Evolutionary conservation across 345 rosid species (phyloP).

Genomic region (Aquilaria malaccensis): DNA sequence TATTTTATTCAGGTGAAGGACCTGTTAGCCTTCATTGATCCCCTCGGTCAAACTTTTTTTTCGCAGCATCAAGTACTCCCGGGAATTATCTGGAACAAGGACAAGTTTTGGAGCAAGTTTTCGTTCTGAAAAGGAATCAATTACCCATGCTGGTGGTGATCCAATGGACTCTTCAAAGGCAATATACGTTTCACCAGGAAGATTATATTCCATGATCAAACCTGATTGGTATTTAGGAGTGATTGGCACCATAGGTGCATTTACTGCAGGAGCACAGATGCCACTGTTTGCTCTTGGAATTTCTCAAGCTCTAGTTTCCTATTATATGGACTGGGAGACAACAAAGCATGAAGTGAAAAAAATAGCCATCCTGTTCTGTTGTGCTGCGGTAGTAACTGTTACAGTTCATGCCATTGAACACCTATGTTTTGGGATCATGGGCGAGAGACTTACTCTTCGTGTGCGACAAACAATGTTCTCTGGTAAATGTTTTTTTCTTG

Average conservation of each 20-base stretch:
- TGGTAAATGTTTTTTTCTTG: constrained; percentile 26
- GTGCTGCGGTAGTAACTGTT: constrained; percentile 57
- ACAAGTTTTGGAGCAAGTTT: constrained; percentile 68
- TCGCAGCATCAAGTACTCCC: constrained; percentile 47
- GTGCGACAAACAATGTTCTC: constrained; percentile 81
- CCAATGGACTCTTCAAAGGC: constrained; percentile 30
- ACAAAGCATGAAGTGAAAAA: constrained; percentile 65
- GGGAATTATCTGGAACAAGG: constrained; percentile 60
- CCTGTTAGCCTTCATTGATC: neutral
- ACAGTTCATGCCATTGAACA: constrained; percentile 64
- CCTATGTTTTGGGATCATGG: constrained; percentile 78
- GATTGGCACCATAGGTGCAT: constrained; percentile 59
- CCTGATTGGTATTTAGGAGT: constrained; percentile 91
- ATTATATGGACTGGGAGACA: constrained; percentile 74
- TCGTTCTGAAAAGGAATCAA: constrained; percentile 75
- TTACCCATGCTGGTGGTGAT: constrained; percentile 35
- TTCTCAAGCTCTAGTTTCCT: constrained; percentile 83
- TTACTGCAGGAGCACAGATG: constrained; percentile 86
- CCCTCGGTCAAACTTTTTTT: neutral
- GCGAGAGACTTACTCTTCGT: constrained; percentile 88
- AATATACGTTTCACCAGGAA: constrained; percentile 39
- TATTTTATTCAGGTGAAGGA: constrained; percentile 5
- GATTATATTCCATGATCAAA: constrained; percentile 68
- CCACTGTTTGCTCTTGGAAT: constrained; percentile 96
- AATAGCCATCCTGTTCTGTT: constrained; percentile 57